Evolutionary conservation across 106 monocot genomes (phyloP), one percentile per base, ranked within the genome.

Genomic region (Dactylorhiza incarnata): DNA sequence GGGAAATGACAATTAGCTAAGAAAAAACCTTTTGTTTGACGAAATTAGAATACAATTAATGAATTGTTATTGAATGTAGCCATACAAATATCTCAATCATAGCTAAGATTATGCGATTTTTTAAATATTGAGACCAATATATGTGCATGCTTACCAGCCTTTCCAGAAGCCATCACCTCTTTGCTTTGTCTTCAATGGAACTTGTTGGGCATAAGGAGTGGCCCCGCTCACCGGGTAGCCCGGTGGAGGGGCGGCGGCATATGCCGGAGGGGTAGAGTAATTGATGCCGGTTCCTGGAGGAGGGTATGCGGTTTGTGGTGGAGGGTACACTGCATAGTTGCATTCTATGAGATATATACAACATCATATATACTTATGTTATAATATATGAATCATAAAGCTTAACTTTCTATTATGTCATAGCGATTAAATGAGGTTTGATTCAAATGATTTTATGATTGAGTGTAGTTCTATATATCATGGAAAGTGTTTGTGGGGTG

Each of bases 81-180:
- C n/a, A n/a, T n/a, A n/a, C n/a, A n/a, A n/a, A n/a, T n/a, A n/a
- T n/a, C n/a, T n/a, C n/a, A n/a, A n/a, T n/a, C n/a, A n/a, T n/a
- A n/a, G n/a, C n/a, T n/a, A 52, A 52, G 8, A 11, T 52, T 52
- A 52, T 52, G 1, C 12, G 0, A 11, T 0, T 52, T 11, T 52
- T 1, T 52, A 9, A 9, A 52, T 52, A 1, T 14, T 11, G 12
- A 9, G 14, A 52, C 14, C 51, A 52, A 9, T 11, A 52, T 52
- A 52, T 52, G 8, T 2, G 2, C 1, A 29, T 29, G 22, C 78
- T 75, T 78, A 83, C 83, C 83, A 83, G 78, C 83, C 83, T 75
- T 78, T 69, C 83, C 83, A 83, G 71, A 83, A 83, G 73, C 82
- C 82, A 48, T 72, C 72, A 10, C 83, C 83, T 6, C 83, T 74